These are phyloP conservation scores for Chaetomium sp. DNA, from an alignment of 2,329 filamentous ascomycete species.

Conservation along the genomic window DNA sequence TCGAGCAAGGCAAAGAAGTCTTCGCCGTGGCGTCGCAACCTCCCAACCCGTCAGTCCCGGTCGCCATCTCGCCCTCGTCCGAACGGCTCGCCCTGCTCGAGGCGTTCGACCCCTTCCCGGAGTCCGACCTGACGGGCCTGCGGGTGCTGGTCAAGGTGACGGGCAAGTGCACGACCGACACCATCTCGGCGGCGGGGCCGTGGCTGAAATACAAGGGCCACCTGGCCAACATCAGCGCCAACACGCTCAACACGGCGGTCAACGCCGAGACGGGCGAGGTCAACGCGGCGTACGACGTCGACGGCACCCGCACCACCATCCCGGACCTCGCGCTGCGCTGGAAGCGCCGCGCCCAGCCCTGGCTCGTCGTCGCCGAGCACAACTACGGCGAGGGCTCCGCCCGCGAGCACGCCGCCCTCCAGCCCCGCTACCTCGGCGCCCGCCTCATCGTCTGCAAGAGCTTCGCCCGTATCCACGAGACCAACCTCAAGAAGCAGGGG, in stretches of 20 bases:
- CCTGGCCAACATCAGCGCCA: constrained; percentile 94
- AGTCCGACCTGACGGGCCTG: constrained; percentile 71
- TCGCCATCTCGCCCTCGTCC: constrained; percentile 84
- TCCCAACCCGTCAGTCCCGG: constrained; percentile 69
- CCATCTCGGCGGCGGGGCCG: constrained; percentile 94
- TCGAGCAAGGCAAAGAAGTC: constrained; percentile 73
- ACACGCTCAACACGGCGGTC: constrained; percentile 93
- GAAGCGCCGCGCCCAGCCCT: constrained; percentile 73
- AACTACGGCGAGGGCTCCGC: constrained; percentile 94
- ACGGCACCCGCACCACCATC: constrained; percentile 64
- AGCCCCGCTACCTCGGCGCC: constrained; percentile 81
- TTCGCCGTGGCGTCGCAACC: constrained; percentile 73
- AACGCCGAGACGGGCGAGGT: constrained; percentile 92
- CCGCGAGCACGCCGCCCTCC: constrained; percentile 83
- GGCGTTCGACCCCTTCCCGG: constrained; percentile 83
- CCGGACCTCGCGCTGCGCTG: constrained; percentile 84
- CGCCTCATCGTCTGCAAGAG: constrained; percentile 78
- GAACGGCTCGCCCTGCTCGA: constrained; percentile 88
- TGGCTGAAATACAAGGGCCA: constrained; percentile 99
- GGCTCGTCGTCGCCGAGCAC: constrained; percentile 95
- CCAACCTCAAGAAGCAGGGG: constrained; percentile 94
- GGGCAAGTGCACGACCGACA: constrained; percentile 98
- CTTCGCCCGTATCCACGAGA: constrained; percentile 90
- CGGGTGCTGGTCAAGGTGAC: constrained; percentile 93
- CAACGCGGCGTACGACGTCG: constrained; percentile 80